These are phyloP conservation scores for Quambalaria eucalypti DNA, from an alignment of 1,284 basidiomycete genomes.

Conservation along the genomic window DNA sequence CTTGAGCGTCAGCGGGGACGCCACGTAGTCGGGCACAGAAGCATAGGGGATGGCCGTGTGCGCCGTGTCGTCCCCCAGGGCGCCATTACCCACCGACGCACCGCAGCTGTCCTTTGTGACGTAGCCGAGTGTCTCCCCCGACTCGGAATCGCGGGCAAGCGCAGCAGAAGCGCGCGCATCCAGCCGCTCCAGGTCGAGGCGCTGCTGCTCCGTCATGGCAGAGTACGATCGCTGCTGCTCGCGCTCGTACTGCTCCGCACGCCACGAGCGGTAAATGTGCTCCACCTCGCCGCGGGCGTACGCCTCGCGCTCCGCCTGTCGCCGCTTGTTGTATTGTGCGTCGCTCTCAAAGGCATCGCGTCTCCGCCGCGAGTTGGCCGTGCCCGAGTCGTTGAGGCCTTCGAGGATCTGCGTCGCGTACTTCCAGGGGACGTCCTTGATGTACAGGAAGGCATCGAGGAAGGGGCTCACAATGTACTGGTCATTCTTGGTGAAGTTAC, in stretches of 20 bases:
- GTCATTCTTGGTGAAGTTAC: slow-evolving; percentile 40
- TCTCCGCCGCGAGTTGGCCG: slow-evolving; percentile 12
- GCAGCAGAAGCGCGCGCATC: slow-evolving; percentile 22
- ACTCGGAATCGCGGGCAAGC: slow-evolving; percentile 16
- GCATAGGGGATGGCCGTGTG: slow-evolving; percentile 20
- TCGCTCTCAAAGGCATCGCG: slow-evolving; percentile 15
- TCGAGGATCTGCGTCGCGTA: slow-evolving; percentile 23
- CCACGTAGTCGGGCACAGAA: slow-evolving; percentile 41
- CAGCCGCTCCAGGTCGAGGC: slow-evolving; percentile 13
- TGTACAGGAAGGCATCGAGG: slow-evolving; percentile 36
- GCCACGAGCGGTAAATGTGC: slow-evolving; percentile 9
- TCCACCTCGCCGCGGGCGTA: slow-evolving; percentile 10
- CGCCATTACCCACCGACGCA: slow-evolving; percentile 3
- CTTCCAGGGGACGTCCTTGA: slow-evolving; percentile 32
- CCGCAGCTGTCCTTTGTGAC: slow-evolving; percentile 38
- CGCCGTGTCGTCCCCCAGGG: slow-evolving; percentile 35
- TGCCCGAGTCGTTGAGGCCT: slow-evolving; percentile 21
- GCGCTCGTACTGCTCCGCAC: slow-evolving; percentile 1
- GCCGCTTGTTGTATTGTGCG: slow-evolving; percentile 8
- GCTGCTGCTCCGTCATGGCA: background rate
- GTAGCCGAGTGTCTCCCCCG: slow-evolving; percentile 37
- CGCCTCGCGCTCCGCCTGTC: slow-evolving; percentile 7
- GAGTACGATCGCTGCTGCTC: background rate
- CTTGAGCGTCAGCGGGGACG: slow-evolving; percentile 18
- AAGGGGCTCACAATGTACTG: slow-evolving; percentile 38